Evolutionary conservation across 2,329 filamentous ascomycete species (phyloP), one percentile per base, ranked within the genome.

Genomic region (Fusarium sarcochroum): DNA sequence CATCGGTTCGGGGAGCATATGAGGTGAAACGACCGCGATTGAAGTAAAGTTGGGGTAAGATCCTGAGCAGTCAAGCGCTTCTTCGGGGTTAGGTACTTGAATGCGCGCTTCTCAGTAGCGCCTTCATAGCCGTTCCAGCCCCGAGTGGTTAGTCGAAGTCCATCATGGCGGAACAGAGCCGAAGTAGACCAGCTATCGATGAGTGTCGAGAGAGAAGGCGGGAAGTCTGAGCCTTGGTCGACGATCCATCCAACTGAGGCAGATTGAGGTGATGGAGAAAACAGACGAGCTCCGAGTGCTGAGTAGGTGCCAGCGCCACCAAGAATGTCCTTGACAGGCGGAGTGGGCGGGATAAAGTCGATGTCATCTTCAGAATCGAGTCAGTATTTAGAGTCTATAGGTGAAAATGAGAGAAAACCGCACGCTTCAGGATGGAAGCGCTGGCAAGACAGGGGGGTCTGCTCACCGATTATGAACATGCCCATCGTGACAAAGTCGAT

Each of bases 111-210:
- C 77, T 92, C 87, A 61, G 89, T 88, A 52, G 88, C 85, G 32
- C 87, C 86, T 37, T 90, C 89, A 76, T 98, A 98, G 49, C 92
- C 92, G 77, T 98, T 98, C 93, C 93, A 97, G 45, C 92, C 94
- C 45, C 93, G 89, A 0, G 96, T 99, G 4, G 95, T 98, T 49
- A 93, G 83, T 23, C 93, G 89, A 8, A 85, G 78, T 2, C 84
- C 82, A 54, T 92, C 89, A 48, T 88, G 81, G 53, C 94, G 88
- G 68, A 96, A 82, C 17, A 93, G 75, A 20, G 88, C 92, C 7
- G 88, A 87, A 2, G 94, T 97, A 17, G 89, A 80, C 94, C 96
- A 98, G 42, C 87, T 85, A 15, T 86, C 80, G 69, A 99, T 89
- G 42, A 87, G 83, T 3, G 84, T 76, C 47, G 86, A 85, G 52